Conservation (phyloP, 2,329 filamentous ascomycete genomes). For the Fusarium globosum region DNA sequence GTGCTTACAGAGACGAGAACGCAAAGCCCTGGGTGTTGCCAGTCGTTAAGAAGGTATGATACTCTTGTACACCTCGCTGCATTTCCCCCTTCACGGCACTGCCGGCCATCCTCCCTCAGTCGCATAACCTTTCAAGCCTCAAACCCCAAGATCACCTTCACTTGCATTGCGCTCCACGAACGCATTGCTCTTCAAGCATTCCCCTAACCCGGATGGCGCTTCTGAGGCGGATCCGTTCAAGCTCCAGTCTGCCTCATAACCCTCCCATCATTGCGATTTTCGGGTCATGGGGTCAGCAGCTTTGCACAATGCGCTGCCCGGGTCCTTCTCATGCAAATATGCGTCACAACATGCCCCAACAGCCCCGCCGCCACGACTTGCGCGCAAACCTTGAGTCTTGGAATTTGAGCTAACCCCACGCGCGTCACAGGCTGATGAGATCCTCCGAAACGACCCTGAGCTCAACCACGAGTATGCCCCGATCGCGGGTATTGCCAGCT, state of each 20-base stretch:
- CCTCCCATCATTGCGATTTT: conserved; percentile 28
- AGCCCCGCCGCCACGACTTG: conserved; percentile 24
- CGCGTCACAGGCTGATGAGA: conserved; percentile 81
- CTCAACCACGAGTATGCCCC: conserved; percentile 99
- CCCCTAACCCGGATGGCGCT: background rate
- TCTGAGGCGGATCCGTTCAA: conserved; percentile 21
- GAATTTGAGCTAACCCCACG: conserved; percentile 39
- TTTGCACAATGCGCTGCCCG: conserved; percentile 27
- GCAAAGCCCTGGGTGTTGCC: conserved; percentile 98
- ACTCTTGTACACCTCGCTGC: conserved; percentile 7
- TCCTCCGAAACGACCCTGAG: conserved; percentile 86
- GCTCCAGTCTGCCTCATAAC: conserved; percentile 10
- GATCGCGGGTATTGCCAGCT: conserved; percentile 86
- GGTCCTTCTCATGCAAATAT: conserved; percentile 24
- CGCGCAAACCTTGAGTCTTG: conserved; percentile 12
- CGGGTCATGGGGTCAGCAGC: conserved; percentile 34
- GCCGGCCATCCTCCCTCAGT: background rate
- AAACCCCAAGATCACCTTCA: conserved; percentile 8
- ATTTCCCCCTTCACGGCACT: conserved; percentile 11
- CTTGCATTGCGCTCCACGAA: conserved; percentile 15
- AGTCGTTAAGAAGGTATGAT: conserved; percentile 89
- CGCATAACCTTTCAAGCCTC: conserved; percentile 13
- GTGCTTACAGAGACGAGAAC: conserved; percentile 93
- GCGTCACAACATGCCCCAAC: conserved; percentile 29
- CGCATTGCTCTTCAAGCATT: conserved; percentile 4